A percentile compares a stretch with the other conserved stretches of the same genome.
Evolutionary conservation across 768 basidiomycete genomes (phyloP).

Genomic region (Tulasnella sp.): DNA sequence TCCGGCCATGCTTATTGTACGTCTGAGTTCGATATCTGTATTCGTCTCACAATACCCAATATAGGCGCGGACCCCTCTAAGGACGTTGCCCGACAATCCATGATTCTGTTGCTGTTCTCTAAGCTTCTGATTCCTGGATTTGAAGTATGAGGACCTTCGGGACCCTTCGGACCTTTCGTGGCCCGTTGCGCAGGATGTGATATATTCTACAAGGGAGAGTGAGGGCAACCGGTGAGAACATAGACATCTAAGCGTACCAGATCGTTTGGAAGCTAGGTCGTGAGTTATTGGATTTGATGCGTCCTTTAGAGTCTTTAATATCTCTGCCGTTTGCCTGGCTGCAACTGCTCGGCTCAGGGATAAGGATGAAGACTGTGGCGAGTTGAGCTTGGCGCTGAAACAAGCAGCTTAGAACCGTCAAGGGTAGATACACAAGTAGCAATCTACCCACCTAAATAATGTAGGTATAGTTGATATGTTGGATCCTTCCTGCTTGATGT

Average conservation of each 20-base stretch:
- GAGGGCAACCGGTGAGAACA: background rate
- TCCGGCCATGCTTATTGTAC: constrained; percentile 50
- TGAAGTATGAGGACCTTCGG: constrained; percentile 27
- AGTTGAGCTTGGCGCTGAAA: no score
- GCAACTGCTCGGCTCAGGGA: background rate
- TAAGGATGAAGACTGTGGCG: no score
- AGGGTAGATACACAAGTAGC: no score
- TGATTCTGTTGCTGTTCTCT: constrained; percentile 23
- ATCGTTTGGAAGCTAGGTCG: constrained; percentile 45
- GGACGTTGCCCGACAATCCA: constrained; percentile 20
- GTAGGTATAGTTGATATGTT: no score
- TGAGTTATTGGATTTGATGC: constrained; percentile 69
- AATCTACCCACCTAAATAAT: no score
- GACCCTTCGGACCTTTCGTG: constrained; percentile 49
- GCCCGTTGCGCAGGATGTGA: constrained; percentile 52
- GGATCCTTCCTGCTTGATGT: no score
- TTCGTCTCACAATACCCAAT: constrained; percentile 59
- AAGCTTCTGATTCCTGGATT: constrained; percentile 39
- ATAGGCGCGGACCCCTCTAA: constrained; percentile 43
- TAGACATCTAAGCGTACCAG: constrained; percentile 34
- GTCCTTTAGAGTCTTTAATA: constrained; percentile 49
- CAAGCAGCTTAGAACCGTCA: no score
- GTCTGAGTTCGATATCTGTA: constrained; percentile 71
- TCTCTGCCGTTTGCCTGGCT: constrained; percentile 34
- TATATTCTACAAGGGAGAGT: constrained; percentile 33